Conservation (phyloP, 768 basidiomycete species). For the Suillus brevipes region DNA sequence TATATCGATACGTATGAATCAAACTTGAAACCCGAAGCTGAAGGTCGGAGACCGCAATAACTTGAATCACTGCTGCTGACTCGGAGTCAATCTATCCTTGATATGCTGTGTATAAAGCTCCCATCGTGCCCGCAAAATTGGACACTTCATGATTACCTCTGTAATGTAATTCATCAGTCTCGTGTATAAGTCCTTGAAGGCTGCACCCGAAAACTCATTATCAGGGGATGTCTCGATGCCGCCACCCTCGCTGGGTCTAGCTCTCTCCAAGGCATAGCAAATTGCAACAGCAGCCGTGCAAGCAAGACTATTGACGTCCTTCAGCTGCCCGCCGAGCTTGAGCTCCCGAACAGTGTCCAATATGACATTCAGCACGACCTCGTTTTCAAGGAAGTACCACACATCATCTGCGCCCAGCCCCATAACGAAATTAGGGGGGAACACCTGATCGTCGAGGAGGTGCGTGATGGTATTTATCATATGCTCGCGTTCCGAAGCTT, state of each 20-base stretch:
- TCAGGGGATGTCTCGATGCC: not conserved
- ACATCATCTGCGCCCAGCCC: not conserved
- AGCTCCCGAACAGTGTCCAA: not conserved
- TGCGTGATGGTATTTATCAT: not conserved
- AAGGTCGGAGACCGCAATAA: too few relatives aligned
- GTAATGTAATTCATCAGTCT: not conserved
- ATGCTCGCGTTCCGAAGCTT: not conserved
- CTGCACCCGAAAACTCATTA: not conserved
- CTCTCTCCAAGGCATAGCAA: not conserved
- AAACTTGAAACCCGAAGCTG: too few relatives aligned
- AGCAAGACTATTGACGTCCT: not conserved
- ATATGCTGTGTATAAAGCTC: not conserved
- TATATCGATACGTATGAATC: too few relatives aligned
- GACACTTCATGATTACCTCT: not conserved
- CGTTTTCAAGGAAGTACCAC: not conserved
- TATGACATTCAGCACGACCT: not conserved
- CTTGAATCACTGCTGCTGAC: too few relatives aligned
- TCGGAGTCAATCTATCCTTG: too few relatives aligned
- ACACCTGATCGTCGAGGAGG: not conserved
- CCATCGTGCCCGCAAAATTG: not conserved
- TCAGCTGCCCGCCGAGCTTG: accelerated
- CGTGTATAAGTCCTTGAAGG: not conserved
- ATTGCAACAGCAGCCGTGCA: not conserved
- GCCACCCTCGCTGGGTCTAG: not conserved
- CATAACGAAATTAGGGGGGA: not conserved